Conservation (phyloP, 129 eudicot species). For the Sambucus nigra region DNA sequence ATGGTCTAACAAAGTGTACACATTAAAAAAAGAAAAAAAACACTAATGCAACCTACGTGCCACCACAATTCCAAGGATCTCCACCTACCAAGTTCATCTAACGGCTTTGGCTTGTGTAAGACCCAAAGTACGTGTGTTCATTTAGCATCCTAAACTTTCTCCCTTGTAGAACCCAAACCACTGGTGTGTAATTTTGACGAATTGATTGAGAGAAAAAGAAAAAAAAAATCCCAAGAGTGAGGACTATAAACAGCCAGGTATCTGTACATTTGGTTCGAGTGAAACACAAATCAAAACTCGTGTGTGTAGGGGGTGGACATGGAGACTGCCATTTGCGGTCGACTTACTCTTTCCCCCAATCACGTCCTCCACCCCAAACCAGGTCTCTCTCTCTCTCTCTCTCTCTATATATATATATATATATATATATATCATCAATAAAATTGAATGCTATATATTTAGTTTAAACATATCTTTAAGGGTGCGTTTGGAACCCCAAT, state of each 20-base stretch:
- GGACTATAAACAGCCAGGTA: neutral
- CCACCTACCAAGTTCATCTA: no score
- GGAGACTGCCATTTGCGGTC: slow-evolving; percentile 59
- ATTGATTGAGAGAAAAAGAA: neutral
- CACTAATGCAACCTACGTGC: no score
- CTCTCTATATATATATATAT: neutral
- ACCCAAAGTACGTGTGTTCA: no score
- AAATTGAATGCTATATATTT: no score
- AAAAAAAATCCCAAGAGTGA: neutral
- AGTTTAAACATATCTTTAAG: no score
- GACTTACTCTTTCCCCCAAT: slow-evolving; percentile 45
- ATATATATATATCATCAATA: neutral
- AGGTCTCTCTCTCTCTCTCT: slow-evolving; percentile 9
- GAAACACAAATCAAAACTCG: no score
- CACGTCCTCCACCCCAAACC: slow-evolving; percentile 35
- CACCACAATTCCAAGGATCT: no score
- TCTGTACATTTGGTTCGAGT: neutral
- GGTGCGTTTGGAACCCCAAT: no score
- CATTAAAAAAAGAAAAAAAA: no score
- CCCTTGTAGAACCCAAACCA: slow-evolving; percentile 10
- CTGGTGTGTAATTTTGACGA: neutral
- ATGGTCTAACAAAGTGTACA: no score
- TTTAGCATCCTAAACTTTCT: neutral
- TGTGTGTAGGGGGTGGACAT: slow-evolving; percentile 20
- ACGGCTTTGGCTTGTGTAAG: no score